Evolutionary conservation across 345 rosid species (phyloP).

Genomic region (Crucihimalaya himalaica): DNA sequence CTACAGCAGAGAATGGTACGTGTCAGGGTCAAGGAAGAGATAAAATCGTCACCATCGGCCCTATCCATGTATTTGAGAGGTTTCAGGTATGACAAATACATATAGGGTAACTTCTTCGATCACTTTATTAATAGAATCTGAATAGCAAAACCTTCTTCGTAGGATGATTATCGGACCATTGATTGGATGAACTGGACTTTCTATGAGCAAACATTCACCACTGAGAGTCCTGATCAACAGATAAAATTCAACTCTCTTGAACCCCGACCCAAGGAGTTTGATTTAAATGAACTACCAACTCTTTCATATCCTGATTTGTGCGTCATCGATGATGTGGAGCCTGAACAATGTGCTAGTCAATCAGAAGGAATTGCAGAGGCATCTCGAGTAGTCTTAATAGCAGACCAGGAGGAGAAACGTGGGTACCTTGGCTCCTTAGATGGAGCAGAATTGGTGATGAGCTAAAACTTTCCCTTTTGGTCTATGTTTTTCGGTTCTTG

Average conservation of each 20-base stretch:
- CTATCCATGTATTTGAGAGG: slow-evolving; percentile 88
- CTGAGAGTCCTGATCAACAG: slow-evolving; percentile 26
- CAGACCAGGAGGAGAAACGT: slow-evolving; percentile 40
- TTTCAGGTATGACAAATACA: slow-evolving; percentile 47
- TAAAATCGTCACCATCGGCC: slow-evolving; percentile 49
- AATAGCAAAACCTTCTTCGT: slow-evolving; percentile 21
- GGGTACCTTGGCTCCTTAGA: slow-evolving; percentile 38
- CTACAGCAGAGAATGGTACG: slow-evolving; percentile 37
- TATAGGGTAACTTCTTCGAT: not conserved
- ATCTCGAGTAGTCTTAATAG: slow-evolving; percentile 35
- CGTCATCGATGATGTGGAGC: slow-evolving; percentile 33
- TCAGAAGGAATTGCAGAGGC: slow-evolving; percentile 36
- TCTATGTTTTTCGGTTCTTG: not conserved
- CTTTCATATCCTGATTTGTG: slow-evolving; percentile 32
- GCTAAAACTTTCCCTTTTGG: slow-evolving; percentile 18
- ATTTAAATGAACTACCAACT: slow-evolving; percentile 44
- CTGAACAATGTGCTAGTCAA: slow-evolving; percentile 40
- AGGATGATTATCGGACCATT: slow-evolving; percentile 52
- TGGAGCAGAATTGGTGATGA: slow-evolving; percentile 45
- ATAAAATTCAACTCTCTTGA: slow-evolving; percentile 39
- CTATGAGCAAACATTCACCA: slow-evolving; percentile 42
- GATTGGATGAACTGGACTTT: slow-evolving; percentile 84
- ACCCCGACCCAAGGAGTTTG: slow-evolving; percentile 42
- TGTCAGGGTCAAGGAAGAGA: slow-evolving; percentile 41
- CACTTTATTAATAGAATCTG: slow-evolving; percentile 3